These are phyloP conservation scores for Rhododendron ovatum DNA, from an alignment of 148 eudicot genomes.

Conservation along the genomic window DNA sequence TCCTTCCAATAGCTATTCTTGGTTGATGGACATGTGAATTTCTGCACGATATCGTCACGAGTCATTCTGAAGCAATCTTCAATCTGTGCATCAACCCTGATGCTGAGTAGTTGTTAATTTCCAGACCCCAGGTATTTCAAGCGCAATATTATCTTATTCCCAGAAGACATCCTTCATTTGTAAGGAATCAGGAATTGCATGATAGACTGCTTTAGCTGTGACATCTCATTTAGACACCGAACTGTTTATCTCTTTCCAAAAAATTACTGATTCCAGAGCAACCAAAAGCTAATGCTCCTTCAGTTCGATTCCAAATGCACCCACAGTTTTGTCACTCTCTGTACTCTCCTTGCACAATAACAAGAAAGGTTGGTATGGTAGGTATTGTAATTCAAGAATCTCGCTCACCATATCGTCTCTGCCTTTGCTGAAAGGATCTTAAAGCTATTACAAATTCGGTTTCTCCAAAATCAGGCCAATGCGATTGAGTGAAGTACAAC, in stretches of 20 bases:
- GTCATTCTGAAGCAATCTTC: background rate
- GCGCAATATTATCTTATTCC: background rate
- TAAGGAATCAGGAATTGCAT: background rate
- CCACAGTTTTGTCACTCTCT: background rate
- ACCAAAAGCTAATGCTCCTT: background rate
- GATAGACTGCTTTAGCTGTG: background rate
- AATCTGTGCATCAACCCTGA: background rate
- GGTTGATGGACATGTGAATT: background rate
- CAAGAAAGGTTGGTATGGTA: background rate
- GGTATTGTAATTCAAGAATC: constrained; percentile 9
- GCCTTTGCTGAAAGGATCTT: constrained; percentile 57
- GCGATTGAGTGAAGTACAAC: constrained; percentile 44
- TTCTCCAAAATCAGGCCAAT: constrained; percentile 81
- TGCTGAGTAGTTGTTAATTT: too few species aligned
- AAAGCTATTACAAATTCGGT: constrained; percentile 54
- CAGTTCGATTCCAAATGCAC: background rate
- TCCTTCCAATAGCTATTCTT: background rate
- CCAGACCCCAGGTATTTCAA: background rate
- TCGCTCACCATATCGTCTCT: constrained; percentile 58
- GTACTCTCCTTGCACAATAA: background rate
- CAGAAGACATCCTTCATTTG: background rate
- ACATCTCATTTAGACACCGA: background rate
- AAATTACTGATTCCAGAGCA: background rate
- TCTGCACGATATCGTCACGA: background rate
- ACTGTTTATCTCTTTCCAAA: background rate